Evolutionary conservation across 306 rosid genomes (phyloP).

Genomic region (Sphenostylis stenocarpa): DNA sequence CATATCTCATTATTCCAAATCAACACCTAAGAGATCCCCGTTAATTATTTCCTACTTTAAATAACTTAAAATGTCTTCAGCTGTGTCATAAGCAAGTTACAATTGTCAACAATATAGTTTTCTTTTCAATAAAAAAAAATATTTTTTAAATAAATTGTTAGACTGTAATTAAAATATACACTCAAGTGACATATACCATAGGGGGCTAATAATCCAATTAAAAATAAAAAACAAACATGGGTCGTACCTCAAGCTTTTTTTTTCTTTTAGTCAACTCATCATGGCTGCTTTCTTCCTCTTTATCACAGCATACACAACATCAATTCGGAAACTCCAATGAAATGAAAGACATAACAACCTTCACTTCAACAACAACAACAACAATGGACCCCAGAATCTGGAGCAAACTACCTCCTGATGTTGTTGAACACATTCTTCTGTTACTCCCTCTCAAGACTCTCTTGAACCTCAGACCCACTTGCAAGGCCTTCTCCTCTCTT

Average conservation of each 20-base stretch:
- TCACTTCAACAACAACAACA: neutral
- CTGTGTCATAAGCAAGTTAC: neutral
- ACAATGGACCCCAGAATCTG: constrained; percentile 6
- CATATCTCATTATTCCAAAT: neutral
- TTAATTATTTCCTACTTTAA: neutral
- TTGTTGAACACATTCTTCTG: neutral
- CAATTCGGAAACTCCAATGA: neutral
- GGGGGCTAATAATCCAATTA: neutral
- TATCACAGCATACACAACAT: neutral
- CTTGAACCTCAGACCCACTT: constrained; percentile 1
- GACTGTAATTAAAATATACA: neutral
- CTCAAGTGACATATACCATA: neutral
- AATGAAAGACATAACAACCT: neutral
- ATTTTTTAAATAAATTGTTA: neutral
- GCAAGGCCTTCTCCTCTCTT: constrained; percentile 9
- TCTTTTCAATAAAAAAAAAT: neutral
- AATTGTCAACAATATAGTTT: neutral
- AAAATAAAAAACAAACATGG: neutral
- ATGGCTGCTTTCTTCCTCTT: neutral
- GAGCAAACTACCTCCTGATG: constrained; percentile 14
- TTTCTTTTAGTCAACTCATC: neutral
- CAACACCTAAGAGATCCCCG: neutral
- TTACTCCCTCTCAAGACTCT: neutral
- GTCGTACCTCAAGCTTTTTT: neutral
- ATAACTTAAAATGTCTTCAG: neutral